Evolutionary conservation across 148 eudicot species (phyloP).

Genomic region (Vaccinium darrowii): DNA sequence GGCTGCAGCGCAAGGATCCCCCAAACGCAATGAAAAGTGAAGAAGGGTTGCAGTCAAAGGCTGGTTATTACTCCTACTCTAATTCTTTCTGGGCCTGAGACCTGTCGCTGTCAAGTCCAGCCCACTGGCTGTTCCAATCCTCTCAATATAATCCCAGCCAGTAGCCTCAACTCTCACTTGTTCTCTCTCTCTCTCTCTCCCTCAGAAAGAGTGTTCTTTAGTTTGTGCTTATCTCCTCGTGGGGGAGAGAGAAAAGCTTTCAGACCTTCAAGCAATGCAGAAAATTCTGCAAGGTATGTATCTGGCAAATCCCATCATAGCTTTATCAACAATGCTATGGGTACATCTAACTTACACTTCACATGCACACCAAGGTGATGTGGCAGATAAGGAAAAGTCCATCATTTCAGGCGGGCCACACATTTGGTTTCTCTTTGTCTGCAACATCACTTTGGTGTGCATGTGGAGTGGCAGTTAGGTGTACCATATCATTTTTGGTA

Average conservation of each 20-base stretch:
- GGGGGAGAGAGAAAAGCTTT: conserved; percentile 27
- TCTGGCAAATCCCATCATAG: conserved; percentile 2
- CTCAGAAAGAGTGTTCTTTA: neutral
- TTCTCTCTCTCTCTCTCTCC: conserved; percentile 13
- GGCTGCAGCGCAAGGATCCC: neutral
- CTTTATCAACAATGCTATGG: too few species aligned
- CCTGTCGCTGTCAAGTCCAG: conserved; percentile 38
- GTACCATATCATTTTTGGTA: too few species aligned
- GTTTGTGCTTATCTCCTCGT: conserved; percentile 14
- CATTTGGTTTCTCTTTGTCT: too few species aligned
- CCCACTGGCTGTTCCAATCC: conserved; percentile 31
- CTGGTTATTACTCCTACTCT: neutral
- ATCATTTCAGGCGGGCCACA: too few species aligned
- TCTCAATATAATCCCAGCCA: conserved; percentile 29
- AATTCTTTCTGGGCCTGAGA: conserved; percentile 37
- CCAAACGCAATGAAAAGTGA: neutral
- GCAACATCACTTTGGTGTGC: too few species aligned
- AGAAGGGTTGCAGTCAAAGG: neutral
- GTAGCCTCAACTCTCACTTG: conserved; percentile 2
- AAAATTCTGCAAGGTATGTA: conserved; percentile 34
- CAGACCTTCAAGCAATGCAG: conserved; percentile 25
- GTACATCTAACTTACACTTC: too few species aligned
- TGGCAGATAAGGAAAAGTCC: too few species aligned
- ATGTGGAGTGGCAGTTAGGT: too few species aligned
- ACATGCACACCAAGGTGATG: too few species aligned